Evolutionary conservation across 805 yeast species (phyloP), one percentile per base, ranked within the genome.

Genomic region (Starmerella riodocensis): DNA sequence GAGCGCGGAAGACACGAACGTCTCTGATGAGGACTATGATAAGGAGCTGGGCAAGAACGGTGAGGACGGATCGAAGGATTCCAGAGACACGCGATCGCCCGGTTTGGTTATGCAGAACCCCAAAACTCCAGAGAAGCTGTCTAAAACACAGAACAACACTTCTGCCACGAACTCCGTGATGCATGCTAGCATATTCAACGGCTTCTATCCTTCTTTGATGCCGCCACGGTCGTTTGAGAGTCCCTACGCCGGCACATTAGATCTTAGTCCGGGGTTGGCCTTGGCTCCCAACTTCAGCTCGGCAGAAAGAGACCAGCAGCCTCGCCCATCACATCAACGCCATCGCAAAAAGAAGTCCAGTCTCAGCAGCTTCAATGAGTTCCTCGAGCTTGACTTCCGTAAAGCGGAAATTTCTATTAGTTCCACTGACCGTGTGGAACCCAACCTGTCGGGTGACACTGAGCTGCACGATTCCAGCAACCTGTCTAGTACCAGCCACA

Each of bases 341-440:
- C 37, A 31, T n/a, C 29, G n/a, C 13, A 29, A 29, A 2, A 35
- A 31, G 30, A 26, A 13, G 29, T 29, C 36, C 8, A 34, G 38
- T 18, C 20, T 34, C 13, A 26, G 23, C 5, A 26, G 24, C 14
- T 14, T 42, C 3, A 11, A 37, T 3, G 46, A 43, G 11, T 34
- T 36, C 22, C 22, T 43, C 6, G 47, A 43, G 16, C 34, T 43
- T n/a, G 47, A 37, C 13, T 34, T 40, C 14, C 32, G 41, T 17
- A 34, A 29, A 22, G 16, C 12, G 16, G 42, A 29, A 4, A n/a
- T n/a, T n/a, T n/a, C n/a, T n/a, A n/a, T n/a, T n/a, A n/a, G n/a
- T n/a, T n/a, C n/a, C n/a, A n/a, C n/a, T n/a, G n/a, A n/a, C n/a
- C n/a, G n/a, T n/a, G n/a, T n/a, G n/a, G n/a, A n/a, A n/a, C n/a